These are phyloP conservation scores for Oryza meridionalis DNA, from an alignment of 176 grass and related monocot species.

Conservation along the genomic window DNA sequence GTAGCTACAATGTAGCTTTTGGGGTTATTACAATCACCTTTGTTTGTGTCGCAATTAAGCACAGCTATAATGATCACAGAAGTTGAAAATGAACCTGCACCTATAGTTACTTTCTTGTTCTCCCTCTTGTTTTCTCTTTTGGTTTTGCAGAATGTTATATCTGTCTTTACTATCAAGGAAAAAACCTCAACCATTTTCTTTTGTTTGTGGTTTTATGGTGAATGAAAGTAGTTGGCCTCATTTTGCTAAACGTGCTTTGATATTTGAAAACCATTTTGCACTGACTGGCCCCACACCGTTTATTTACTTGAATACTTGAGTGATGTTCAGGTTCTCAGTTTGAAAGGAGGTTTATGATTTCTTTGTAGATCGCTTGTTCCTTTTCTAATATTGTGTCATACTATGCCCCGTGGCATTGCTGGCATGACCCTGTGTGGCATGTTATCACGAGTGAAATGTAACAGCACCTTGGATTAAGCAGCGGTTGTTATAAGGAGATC, in stretches of 20 bases:
- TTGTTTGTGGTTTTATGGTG: conserved; percentile 22
- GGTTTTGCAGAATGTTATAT: conserved; percentile 19
- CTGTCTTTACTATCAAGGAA: neutral
- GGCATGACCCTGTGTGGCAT: neutral
- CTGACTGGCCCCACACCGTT: neutral
- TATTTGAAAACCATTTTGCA: neutral
- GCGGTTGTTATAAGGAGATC: neutral
- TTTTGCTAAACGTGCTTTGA: neutral
- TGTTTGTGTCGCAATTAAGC: conserved; percentile 22
- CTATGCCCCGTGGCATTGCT: neutral
- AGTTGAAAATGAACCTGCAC: neutral
- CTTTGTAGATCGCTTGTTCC: neutral
- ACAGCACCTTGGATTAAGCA: conserved; percentile 9
- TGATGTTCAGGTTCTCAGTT: conserved; percentile 3
- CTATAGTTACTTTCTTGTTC: conserved; percentile 3
- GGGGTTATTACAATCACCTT: conserved; percentile 9
- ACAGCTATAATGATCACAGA: neutral
- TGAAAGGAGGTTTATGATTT: neutral
- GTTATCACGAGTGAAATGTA: neutral
- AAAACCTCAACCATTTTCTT: neutral
- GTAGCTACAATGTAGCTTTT: conserved; percentile 5
- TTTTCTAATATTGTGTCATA: neutral
- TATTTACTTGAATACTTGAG: conserved; percentile 7
- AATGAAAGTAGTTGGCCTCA: neutral
- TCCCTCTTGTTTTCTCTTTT: conserved; percentile 3